Conservation (phyloP, 2,329 filamentous ascomycete genomes). For the Truncatella angustata region DNA sequence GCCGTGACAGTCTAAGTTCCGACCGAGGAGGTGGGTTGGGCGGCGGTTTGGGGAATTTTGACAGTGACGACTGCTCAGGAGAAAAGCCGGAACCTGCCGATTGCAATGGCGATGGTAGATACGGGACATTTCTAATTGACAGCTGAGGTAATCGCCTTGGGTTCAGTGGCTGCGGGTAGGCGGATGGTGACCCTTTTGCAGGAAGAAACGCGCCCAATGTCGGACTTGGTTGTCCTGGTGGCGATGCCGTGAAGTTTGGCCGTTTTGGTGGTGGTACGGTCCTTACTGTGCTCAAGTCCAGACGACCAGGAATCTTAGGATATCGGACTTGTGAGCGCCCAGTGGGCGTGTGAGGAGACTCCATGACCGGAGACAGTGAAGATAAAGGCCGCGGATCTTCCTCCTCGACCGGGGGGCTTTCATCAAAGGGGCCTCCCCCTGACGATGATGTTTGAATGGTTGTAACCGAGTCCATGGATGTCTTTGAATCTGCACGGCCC, state of each 20-base stretch:
- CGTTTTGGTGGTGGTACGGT: slow-evolving; percentile 31
- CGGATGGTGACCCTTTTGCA: slow-evolving; percentile 17
- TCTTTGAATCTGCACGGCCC: slow-evolving; percentile 25
- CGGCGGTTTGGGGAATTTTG: slow-evolving; percentile 20
- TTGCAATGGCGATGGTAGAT: slow-evolving; percentile 11
- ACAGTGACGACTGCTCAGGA: slow-evolving; percentile 19
- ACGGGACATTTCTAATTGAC: background rate
- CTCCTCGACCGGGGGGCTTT: slow-evolving; percentile 31
- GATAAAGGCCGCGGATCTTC: slow-evolving; percentile 25
- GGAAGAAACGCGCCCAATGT: slow-evolving; percentile 36
- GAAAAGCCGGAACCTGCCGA: slow-evolving; percentile 24
- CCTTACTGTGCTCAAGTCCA: slow-evolving; percentile 26
- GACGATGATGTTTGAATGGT: slow-evolving; percentile 33
- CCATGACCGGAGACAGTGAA: slow-evolving; percentile 47
- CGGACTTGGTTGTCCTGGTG: slow-evolving; percentile 40
- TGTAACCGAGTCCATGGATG: slow-evolving; percentile 34
- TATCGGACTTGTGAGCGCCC: slow-evolving; percentile 32
- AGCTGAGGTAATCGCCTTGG: slow-evolving; percentile 13
- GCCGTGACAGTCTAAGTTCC: slow-evolving; percentile 6
- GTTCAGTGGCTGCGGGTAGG: slow-evolving; percentile 25
- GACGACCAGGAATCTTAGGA: slow-evolving; percentile 25
- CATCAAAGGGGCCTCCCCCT: slow-evolving; percentile 22
- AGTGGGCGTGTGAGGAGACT: slow-evolving; percentile 38
- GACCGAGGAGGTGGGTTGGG: slow-evolving; percentile 11
- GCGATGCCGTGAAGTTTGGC: slow-evolving; percentile 29